Base-by-base conservation (phyloP, 345 rosid species). In the Eutrema heterophyllum region DNA sequence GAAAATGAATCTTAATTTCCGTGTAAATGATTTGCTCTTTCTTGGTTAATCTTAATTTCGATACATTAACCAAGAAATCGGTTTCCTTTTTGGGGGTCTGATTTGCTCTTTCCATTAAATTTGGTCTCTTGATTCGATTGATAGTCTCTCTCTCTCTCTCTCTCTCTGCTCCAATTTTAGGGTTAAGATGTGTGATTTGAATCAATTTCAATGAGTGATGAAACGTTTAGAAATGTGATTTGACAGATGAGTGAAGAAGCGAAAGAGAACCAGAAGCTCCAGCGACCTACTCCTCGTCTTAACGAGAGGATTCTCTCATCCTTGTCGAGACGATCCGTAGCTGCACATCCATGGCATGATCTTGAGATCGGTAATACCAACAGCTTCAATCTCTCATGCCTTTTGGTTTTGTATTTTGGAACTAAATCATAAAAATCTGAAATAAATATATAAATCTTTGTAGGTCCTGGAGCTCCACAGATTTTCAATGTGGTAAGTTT, bases 271-370 rank as follows among this genome's bases (percentile, higher is more conserved):
- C 73, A 75, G 84, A 71, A 70, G 63, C 58, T 51, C 16, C 80
- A 62, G 26, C 43, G 76, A 54, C 56, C 78, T 1, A 59, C 81
- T 46, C 96, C 98, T 41, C 83, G 82, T 18, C 76, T 91, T 74
- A 95, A 95, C 60, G 93, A 95, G 81, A 85, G 99, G 87, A 92
- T 95, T 72, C 97, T 95, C 60, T 95, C 99, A 2, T 86, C 98
- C 55, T 62, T 95, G 88, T 95, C 99, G 5, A 81, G 84, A 79
- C 83, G 99, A 78, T 92, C 97, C n/a, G 96, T 92, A 43, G 99
- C 97, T 80, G 98, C 98, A 54, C 99, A 95, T 83, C 98, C 99
- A 39, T 95, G 97, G 99, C 99, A 95, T 82, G 99, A 95, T 89
- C 98, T 95, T 77, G 97, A 95, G 77, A 86, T 92, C 67, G 99